Evolutionary conservation across 352 stramenopile genomes (phyloP).

Genomic region (Phytopythium ostracodes): DNA sequence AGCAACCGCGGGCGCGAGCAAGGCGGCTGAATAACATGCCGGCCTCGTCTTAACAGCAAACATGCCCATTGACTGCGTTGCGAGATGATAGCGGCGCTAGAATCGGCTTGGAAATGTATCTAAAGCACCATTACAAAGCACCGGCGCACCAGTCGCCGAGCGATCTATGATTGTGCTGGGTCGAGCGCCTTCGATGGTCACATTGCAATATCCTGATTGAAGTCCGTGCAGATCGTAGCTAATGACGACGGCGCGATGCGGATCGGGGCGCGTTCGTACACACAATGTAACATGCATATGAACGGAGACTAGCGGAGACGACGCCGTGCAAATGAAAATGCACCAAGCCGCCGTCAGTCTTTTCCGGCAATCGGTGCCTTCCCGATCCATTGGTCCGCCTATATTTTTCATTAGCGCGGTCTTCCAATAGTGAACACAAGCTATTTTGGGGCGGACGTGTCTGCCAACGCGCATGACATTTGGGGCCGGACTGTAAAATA

Average conservation of each 20-base stretch:
- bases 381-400: background rate
- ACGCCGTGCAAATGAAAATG: background rate
- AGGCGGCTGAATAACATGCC: too few species aligned
- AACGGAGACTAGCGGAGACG: too few species aligned
- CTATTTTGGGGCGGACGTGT: background rate
- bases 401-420: background rate
- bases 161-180: too few species aligned
- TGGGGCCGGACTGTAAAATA: background rate
- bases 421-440: conserved; percentile 1
- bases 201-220: too few species aligned
- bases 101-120: too few species aligned
- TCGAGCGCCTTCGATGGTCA: too few species aligned
- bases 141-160: too few species aligned
- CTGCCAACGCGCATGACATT: background rate
- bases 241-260: background rate
- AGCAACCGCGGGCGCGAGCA: too few species aligned
- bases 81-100: too few species aligned
- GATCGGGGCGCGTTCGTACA: background rate
- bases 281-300: background rate
- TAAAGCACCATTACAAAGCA: too few species aligned
- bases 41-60: too few species aligned
- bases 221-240: background rate
- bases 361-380: background rate
- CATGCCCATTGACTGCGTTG: too few species aligned
- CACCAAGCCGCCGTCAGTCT: background rate